A percentile compares a stretch with the other conserved stretches of the same genome.
phyloP scores from a whole-genome alignment of 1,284 basidiomycete genomes.

The Porogramme epimiltina region DNA sequence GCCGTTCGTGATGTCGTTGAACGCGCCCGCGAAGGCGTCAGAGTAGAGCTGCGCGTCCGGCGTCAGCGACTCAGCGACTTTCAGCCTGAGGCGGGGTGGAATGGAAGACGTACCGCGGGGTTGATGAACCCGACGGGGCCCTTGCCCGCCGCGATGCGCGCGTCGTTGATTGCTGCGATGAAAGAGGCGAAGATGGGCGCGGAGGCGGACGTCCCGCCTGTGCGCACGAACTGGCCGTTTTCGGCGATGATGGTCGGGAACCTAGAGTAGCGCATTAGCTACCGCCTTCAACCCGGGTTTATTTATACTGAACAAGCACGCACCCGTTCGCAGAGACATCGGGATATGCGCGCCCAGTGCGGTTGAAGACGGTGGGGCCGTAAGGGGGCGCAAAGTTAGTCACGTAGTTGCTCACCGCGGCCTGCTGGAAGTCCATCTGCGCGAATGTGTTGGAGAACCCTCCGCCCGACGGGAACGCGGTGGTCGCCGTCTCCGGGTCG shows the following conservation, averaged over 20 bases:
- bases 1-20: slow-evolving; percentile 44
- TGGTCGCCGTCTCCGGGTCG: slow-evolving; percentile 23
- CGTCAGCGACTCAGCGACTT: slow-evolving; percentile 18
- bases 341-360: slow-evolving; percentile 42
- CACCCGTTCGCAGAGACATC: slow-evolving; percentile 42
- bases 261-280: slow-evolving; percentile 22
- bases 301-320: not conserved
- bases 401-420: slow-evolving; percentile 33
- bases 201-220: slow-evolving; percentile 21
- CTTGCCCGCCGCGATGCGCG: slow-evolving; percentile 42
- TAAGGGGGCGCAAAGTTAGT: slow-evolving; percentile 40
- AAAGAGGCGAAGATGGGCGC: slow-evolving; percentile 43
- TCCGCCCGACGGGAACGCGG: slow-evolving; percentile 16
- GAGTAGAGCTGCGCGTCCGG: slow-evolving; percentile 30
- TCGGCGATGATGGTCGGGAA: slow-evolving; percentile 37
- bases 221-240: slow-evolving; percentile 26
- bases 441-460: slow-evolving; percentile 25
- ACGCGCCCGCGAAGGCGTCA: slow-evolving; percentile 26
- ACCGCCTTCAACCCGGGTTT: too few relatives aligned
- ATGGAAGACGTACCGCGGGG: slow-evolving; percentile 32
- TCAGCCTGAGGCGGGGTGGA: slow-evolving; percentile 1
- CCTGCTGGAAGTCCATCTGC: slow-evolving; percentile 19
- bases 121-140: slow-evolving; percentile 59
- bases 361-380: slow-evolving; percentile 10
- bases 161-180: slow-evolving; percentile 63